These are phyloP conservation scores for Lophiostoma macrostomum DNA, from an alignment of 495 filamentous ascomycete genomes.

Conservation along the genomic window DNA sequence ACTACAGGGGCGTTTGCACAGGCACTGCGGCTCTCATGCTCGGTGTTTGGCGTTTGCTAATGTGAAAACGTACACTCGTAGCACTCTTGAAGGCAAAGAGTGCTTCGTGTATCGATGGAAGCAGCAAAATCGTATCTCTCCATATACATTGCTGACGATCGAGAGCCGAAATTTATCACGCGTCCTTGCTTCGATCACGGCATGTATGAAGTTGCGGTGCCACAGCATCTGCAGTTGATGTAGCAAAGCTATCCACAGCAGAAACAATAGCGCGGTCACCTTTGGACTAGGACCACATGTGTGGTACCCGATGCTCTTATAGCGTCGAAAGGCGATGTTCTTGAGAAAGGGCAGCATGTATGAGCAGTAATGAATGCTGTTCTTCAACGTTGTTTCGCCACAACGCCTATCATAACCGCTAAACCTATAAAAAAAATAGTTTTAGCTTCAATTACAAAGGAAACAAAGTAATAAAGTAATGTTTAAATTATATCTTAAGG, in stretches of 20 bases:
- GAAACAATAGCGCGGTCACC: no score
- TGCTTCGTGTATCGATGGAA: background rate
- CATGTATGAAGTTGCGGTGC: slow-evolving; percentile 5
- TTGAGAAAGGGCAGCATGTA: no score
- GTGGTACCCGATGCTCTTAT: no score
- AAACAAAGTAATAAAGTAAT: no score
- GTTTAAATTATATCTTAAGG: no score
- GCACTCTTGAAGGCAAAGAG: background rate
- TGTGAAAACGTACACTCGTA: slow-evolving; percentile 13
- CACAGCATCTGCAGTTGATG: slow-evolving; percentile 14
- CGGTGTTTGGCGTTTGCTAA: slow-evolving; percentile 30
- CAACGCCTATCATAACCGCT: no score
- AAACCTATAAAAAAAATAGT: no score
- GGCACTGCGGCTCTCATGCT: slow-evolving; percentile 81
- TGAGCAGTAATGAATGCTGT: no score
- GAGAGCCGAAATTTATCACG: slow-evolving; percentile 1
- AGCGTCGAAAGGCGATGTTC: no score
- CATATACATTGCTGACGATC: background rate
- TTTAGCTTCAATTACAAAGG: no score
- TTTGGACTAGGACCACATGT: no score
- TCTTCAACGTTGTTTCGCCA: no score
- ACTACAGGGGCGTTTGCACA: slow-evolving; percentile 78
- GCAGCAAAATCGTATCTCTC: background rate
- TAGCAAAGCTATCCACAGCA: background rate
- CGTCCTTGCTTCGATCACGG: background rate